Evolutionary conservation across 148 eudicot genomes (phyloP).

Genomic region (Fagopyrum tataricum): DNA sequence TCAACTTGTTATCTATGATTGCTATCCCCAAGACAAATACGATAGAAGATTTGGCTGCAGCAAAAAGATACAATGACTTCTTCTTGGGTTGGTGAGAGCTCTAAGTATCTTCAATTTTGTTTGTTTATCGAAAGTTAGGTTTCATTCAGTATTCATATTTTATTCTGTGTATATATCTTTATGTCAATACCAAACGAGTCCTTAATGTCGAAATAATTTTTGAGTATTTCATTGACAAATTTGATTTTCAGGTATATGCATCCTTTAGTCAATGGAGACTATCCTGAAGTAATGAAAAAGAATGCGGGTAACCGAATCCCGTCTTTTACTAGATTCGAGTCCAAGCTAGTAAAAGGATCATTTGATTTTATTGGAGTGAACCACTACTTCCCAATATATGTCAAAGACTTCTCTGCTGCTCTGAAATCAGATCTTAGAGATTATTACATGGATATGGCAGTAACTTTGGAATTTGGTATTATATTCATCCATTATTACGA

Average conservation of each 20-base stretch:
- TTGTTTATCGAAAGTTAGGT: neutral
- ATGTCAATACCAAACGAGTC: constrained; percentile 4
- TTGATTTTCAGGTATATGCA: constrained; percentile 32
- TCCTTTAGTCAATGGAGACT: constrained; percentile 52
- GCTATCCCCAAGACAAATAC: constrained; percentile 31
- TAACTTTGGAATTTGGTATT: constrained; percentile 19
- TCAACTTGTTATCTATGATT: constrained; percentile 31
- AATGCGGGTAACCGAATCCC: constrained; percentile 39
- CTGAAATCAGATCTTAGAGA: constrained; percentile 21
- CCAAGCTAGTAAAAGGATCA: constrained; percentile 41
- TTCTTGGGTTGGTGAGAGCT: constrained; percentile 43
- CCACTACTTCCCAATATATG: constrained; percentile 22
- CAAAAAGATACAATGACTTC: constrained; percentile 42
- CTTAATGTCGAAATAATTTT: neutral
- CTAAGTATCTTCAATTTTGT: too few species aligned
- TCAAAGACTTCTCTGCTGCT: constrained; percentile 28
- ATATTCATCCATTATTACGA: too few species aligned
- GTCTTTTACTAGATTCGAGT: constrained; percentile 31
- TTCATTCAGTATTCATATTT: too few species aligned
- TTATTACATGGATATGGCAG: constrained; percentile 31
- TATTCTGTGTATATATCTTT: neutral
- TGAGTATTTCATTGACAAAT: neutral
- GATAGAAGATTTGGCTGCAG: constrained; percentile 38
- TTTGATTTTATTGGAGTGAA: constrained; percentile 59
- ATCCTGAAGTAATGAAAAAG: constrained; percentile 42